Evolutionary conservation across 371 early-diverging fungal species (phyloP), one percentile per base, ranked within the genome.

Genomic region (Lichtheimia ornata): DNA sequence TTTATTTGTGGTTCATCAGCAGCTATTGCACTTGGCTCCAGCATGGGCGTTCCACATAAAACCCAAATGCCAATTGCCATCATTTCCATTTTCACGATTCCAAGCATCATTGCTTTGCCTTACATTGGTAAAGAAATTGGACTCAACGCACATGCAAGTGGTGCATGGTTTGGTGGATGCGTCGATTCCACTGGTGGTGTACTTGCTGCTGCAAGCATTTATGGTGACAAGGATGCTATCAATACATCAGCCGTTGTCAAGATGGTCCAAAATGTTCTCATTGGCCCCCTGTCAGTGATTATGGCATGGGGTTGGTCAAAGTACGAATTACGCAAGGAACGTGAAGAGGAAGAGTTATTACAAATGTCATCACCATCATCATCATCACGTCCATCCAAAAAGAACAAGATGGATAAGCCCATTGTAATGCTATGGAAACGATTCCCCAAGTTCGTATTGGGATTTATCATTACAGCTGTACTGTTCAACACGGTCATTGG

Each of bases 111-210:
- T 65, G 87, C 84, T 0, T 56, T 86, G 30, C 87, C 87, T 4
- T 86, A 84, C 49, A 69, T 86, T 47, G 87, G 85, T 15, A 76
- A 82, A 41, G 55, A 72, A 0, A 41, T 86, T 5, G 63, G 50
- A 2, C 59, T 86, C 3, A 65, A 73, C 22, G 60, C 83, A 18
- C 65, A 76, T 15, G 84, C 84, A 0, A 74, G 81, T 17, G 87
- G 87, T 27, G 87, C 87, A 2, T 86, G 87, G 87, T 86, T 86
- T 66, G 87, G 87, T 11, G 87, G 87, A 11, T 84, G 84, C 51
- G 76, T 86, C 3, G 87, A 86, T 53, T 84, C 84, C 0, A 86
- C 87, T 4, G 87, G 87, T 24, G 84, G 85, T n/a, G 87, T 86
- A 24, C 83, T 86, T 74, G 87, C 85, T n/a, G 75, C 87, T 11